Conservation (phyloP, 2,329 filamentous ascomycete species). For the Aspergillus pseudoglaucus region DNA sequence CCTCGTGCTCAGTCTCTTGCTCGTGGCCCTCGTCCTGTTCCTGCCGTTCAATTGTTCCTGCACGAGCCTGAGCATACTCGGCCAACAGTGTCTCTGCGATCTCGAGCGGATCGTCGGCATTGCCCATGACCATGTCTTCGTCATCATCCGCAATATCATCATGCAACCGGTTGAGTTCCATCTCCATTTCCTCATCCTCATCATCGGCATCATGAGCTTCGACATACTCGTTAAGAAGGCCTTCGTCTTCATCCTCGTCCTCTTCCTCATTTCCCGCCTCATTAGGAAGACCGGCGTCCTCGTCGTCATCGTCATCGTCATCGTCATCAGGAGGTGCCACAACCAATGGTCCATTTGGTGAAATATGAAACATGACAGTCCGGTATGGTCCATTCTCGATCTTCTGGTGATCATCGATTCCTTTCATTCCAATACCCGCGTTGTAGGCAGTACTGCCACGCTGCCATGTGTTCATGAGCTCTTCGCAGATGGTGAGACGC, state of each 20-base stretch:
- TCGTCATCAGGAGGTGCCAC: conserved; percentile 46
- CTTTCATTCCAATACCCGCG: conserved; percentile 66
- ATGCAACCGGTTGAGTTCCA: conserved; percentile 15
- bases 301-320: conserved; percentile 28
- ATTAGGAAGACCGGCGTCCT: conserved; percentile 29
- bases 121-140: conserved; percentile 44
- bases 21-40: conserved; percentile 23
- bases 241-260: conserved; percentile 44
- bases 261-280: conserved; percentile 40
- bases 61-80: background rate
- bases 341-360: conserved; percentile 36
- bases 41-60: conserved; percentile 2
- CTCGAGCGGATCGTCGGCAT: conserved; percentile 62
- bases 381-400: conserved; percentile 45
- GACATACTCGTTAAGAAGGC: conserved; percentile 36
- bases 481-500: conserved; percentile 77
- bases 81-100: conserved; percentile 71
- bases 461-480: conserved; percentile 81
- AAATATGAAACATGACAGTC: conserved; percentile 35
- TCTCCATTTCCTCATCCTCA: conserved; percentile 35
- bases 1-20: conserved; percentile 5
- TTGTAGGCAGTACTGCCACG: conserved; percentile 79
- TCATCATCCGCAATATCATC: conserved; percentile 7
- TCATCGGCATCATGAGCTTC: conserved; percentile 42
- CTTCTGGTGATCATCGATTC: conserved; percentile 73